phyloP scores from a whole-genome alignment of 306 rosid species.

The Geum urbanum region DNA sequence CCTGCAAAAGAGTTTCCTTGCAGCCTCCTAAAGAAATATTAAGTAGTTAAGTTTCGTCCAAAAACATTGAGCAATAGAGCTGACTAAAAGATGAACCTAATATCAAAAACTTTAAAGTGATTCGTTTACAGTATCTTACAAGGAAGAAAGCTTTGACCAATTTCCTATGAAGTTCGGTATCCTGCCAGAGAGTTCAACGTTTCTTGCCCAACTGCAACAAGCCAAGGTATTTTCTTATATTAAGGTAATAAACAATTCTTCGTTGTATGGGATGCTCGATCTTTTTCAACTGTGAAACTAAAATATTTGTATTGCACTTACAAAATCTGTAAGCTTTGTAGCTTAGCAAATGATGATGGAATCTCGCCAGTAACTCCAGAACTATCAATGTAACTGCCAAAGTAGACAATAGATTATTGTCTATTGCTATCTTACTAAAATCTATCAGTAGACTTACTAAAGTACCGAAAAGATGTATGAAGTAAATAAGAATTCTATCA shows the following conservation, averaged over 20 bases:
- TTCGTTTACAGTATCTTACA: slow-evolving; percentile 46
- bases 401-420: slow-evolving; percentile 29
- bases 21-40: slow-evolving; percentile 50
- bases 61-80: neutral
- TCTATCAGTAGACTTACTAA: no score
- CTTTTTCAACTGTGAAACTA: neutral
- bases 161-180: slow-evolving; percentile 76
- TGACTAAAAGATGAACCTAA: neutral
- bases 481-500: neutral
- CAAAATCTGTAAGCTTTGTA: slow-evolving; percentile 44
- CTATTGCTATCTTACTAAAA: no score
- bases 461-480: neutral
- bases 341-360: slow-evolving; percentile 62
- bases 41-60: neutral
- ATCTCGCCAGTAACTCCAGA: slow-evolving; percentile 68
- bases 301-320: slow-evolving; percentile 34
- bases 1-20: slow-evolving; percentile 80
- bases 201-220: slow-evolving; percentile 64
- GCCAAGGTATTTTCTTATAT: neutral
- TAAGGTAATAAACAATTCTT: neutral
- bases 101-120: neutral
- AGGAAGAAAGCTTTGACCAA: slow-evolving; percentile 48
- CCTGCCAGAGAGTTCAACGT: slow-evolving; percentile 47
- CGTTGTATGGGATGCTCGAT: neutral
- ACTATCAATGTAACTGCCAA: slow-evolving; percentile 63